A percentile compares a stretch with the other conserved stretches of the same genome.
Evolutionary conservation across 1,139 yeast species (phyloP).

Genomic region (Geotrichum reessii): DNA sequence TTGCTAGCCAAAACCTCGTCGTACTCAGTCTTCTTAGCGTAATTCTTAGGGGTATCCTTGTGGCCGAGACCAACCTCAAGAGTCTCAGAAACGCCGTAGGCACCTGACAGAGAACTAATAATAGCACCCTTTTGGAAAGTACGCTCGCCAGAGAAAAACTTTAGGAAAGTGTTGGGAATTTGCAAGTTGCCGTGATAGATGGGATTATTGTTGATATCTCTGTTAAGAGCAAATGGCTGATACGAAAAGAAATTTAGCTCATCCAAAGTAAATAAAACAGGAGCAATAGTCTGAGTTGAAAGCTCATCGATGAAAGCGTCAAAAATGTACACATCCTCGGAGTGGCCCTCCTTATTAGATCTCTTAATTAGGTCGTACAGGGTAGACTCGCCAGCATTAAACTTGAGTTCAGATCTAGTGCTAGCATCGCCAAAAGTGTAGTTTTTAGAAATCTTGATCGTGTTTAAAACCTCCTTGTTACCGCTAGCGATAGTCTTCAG

Average conservation of each 20-base stretch:
- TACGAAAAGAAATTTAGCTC: conserved; percentile 64
- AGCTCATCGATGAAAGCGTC: conserved; percentile 53
- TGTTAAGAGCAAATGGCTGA: conserved; percentile 54
- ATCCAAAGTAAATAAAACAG: conserved; percentile 70
- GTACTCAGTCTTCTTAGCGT: conserved; percentile 46
- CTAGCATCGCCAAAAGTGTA: conserved; percentile 16
- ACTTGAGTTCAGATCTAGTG: conserved; percentile 23
- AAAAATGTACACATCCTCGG: conserved; percentile 42
- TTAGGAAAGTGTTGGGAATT: conserved; percentile 55
- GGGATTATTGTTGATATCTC: conserved; percentile 50
- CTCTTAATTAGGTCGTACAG: conserved; percentile 42
- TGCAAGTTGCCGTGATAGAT: conserved; percentile 63
- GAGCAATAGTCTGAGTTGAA: conserved; percentile 42
- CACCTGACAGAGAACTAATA: conserved; percentile 52
- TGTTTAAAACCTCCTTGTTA: conserved; percentile 48
- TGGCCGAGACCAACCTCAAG: conserved; percentile 57
- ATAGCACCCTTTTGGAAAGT: conserved; percentile 58
- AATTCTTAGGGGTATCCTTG: conserved; percentile 49
- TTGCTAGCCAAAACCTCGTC: conserved; percentile 51
- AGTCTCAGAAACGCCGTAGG: conserved; percentile 46
- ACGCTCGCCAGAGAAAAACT: conserved; percentile 51
- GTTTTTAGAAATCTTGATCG: conserved; percentile 35
- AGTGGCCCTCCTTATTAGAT: conserved; percentile 23
- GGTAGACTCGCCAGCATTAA: conserved; percentile 44
- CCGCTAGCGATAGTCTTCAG: conserved; percentile 52